Percentiles rank a stretch among this genome's conserved stretches.
phyloP scores from a whole-genome alignment of 192 early-diverging fungal genomes.

The Umbelopsis ramanniana region DNA sequence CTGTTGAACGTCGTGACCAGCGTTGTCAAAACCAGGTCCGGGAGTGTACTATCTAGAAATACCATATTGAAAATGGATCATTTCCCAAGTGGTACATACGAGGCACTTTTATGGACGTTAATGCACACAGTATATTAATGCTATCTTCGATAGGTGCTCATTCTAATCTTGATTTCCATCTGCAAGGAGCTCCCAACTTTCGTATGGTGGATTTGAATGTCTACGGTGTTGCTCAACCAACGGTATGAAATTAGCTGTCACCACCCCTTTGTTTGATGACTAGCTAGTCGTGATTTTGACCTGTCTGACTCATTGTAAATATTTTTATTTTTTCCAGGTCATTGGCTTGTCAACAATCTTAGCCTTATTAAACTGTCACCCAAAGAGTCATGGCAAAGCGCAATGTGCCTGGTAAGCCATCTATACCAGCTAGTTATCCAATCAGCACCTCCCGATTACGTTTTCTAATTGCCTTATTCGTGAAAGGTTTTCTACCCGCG shows the following conservation, averaged over 20 bases:
- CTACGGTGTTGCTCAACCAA: constrained; percentile 69
- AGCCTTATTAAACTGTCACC: constrained; percentile 57
- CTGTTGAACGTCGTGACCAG: constrained; percentile 45
- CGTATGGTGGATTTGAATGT: constrained; percentile 61
- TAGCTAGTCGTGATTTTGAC: not conserved
- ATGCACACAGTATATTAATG: not conserved
- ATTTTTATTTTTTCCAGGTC: constrained; percentile 20
- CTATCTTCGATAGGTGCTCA: constrained; percentile 23
- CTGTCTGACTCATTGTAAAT: not conserved
- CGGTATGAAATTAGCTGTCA: constrained; percentile 32
- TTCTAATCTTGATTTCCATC: constrained; percentile 57
- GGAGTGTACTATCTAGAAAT: constrained; percentile 55
- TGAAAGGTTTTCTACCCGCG: constrained; percentile 44
- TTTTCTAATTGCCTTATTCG: not conserved
- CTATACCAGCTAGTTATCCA: constrained; percentile 2
- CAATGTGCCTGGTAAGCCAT: constrained; percentile 39
- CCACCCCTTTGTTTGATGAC: not conserved
- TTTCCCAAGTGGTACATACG: constrained; percentile 43
- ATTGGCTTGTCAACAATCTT: constrained; percentile 60
- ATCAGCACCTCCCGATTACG: constrained; percentile 2
- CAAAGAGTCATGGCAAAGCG: constrained; percentile 28
- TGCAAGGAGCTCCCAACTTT: constrained; percentile 73
- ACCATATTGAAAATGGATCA: constrained; percentile 66
- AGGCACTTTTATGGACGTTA: not conserved
- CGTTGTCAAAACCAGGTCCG: constrained; percentile 51